Conservation (phyloP, 108 stramenopile genomes). For the Fragilariopsis cylindrus region DNA sequence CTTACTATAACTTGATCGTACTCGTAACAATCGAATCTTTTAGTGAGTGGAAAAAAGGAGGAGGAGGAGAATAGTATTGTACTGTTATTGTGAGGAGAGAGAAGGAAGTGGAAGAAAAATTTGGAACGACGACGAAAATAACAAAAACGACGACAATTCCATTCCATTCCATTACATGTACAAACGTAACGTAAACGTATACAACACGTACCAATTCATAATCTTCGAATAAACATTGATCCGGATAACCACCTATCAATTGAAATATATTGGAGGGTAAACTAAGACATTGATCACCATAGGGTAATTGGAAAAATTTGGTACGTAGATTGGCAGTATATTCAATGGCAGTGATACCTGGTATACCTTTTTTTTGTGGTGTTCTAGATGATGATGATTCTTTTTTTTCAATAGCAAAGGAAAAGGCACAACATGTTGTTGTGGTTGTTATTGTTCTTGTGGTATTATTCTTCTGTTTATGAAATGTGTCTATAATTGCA, state of each 20-base stretch:
- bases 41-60: too few relatives aligned
- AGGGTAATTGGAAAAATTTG: conserved; percentile 67
- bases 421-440: conserved; percentile 64
- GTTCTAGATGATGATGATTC: background rate
- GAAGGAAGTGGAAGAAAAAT: too few relatives aligned
- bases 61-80: too few relatives aligned
- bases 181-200: background rate
- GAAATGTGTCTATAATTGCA: conserved; percentile 22
- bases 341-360: conserved; percentile 64
- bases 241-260: conserved; percentile 82
- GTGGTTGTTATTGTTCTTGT: conserved; percentile 14
- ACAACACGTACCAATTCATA: conserved; percentile 72
- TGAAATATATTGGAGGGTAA: conserved; percentile 68
- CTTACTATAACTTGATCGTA: too few relatives aligned
- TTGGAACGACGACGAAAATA: too few relatives aligned
- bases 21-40: too few relatives aligned
- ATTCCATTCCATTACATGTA: too few relatives aligned
- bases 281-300: conserved; percentile 84
- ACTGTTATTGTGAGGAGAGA: too few relatives aligned
- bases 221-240: conserved; percentile 90
- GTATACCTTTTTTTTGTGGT: conserved; percentile 32
- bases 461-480: background rate
- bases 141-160: too few relatives aligned
- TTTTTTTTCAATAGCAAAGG: conserved; percentile 65
- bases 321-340: conserved; percentile 41